Evolutionary conservation across 495 filamentous ascomycete species (phyloP).

Genomic region (Tuber microsphaerosporum): DNA sequence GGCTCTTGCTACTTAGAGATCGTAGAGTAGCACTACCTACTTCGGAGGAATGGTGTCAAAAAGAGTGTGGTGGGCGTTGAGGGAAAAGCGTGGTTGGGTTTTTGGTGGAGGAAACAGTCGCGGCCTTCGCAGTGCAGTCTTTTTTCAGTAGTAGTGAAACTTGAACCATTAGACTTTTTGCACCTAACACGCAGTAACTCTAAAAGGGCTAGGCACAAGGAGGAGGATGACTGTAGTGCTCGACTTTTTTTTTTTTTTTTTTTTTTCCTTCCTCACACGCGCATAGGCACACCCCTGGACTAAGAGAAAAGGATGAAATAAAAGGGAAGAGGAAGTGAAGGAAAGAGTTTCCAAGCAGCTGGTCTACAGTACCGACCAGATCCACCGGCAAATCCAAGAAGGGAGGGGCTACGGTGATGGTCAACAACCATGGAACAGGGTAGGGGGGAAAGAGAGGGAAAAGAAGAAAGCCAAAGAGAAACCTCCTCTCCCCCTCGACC

Average conservation of each 20-base stretch:
- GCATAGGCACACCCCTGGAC: neutral
- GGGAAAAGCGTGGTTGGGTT: conserved; percentile 20
- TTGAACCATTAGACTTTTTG: neutral
- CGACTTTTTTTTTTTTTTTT: neutral
- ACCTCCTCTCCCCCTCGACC: conserved; percentile 10
- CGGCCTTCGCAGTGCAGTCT: neutral
- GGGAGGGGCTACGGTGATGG: conserved; percentile 26
- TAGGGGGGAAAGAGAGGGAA: conserved; percentile 11
- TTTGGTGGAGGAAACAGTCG: conserved; percentile 30
- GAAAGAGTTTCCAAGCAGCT: conserved; percentile 3
- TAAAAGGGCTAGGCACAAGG: neutral
- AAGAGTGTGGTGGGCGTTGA: conserved; percentile 17
- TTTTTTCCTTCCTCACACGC: neutral
- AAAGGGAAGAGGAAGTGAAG: neutral
- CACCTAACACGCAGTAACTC: conserved; percentile 2
- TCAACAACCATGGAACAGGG: conserved; percentile 27
- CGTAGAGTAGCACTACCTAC: neutral
- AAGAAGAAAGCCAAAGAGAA: conserved; percentile 19
- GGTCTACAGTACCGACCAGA: conserved; percentile 22
- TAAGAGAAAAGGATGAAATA: neutral
- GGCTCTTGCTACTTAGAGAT: conserved; percentile 20
- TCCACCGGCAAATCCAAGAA: conserved; percentile 26
- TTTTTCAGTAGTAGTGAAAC: neutral
- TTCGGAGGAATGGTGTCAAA: neutral
- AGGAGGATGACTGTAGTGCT: neutral